Conservation (phyloP, 345 rosid genomes). For the Bruguiera gymnorhiza region DNA sequence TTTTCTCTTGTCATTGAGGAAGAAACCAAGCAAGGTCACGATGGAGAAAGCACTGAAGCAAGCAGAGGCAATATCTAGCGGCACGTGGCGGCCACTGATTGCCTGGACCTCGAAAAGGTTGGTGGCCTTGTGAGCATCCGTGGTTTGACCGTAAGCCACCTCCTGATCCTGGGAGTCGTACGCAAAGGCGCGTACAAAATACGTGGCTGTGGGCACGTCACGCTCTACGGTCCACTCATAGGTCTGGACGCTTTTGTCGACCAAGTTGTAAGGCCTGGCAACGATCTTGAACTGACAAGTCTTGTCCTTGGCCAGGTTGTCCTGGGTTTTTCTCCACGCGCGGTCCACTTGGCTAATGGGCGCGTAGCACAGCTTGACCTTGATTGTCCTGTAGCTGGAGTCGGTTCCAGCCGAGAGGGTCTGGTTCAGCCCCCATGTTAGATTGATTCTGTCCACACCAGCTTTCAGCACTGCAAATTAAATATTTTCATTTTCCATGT, state of each 20-base stretch:
- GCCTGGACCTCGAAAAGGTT: slow-evolving; percentile 43
- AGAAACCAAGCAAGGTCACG: slow-evolving; percentile 47
- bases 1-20: slow-evolving; percentile 50
- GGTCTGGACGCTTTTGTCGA: slow-evolving; percentile 15
- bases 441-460: slow-evolving; percentile 49
- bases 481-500: not conserved
- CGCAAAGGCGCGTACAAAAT: slow-evolving; percentile 37
- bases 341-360: slow-evolving; percentile 73
- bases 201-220: slow-evolving; percentile 33
- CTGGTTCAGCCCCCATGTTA: slow-evolving; percentile 58
- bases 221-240: slow-evolving; percentile 22
- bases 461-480: slow-evolving; percentile 41
- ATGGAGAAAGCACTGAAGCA: slow-evolving; percentile 73
- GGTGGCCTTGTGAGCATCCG: slow-evolving; percentile 20
- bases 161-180: slow-evolving; percentile 17
- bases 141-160: slow-evolving; percentile 39
- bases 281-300: slow-evolving; percentile 53
- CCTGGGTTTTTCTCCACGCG: slow-evolving; percentile 66
- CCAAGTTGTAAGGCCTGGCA: slow-evolving; percentile 32
- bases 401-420: slow-evolving; percentile 35
- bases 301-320: slow-evolving; percentile 55
- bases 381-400: slow-evolving; percentile 43
- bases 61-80: slow-evolving; percentile 49
- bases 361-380: slow-evolving; percentile 61
- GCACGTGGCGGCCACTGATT: slow-evolving; percentile 51